Base-by-base conservation (phyloP, 2,329 filamentous ascomycete species). In the Penicillium sp. region DNA sequence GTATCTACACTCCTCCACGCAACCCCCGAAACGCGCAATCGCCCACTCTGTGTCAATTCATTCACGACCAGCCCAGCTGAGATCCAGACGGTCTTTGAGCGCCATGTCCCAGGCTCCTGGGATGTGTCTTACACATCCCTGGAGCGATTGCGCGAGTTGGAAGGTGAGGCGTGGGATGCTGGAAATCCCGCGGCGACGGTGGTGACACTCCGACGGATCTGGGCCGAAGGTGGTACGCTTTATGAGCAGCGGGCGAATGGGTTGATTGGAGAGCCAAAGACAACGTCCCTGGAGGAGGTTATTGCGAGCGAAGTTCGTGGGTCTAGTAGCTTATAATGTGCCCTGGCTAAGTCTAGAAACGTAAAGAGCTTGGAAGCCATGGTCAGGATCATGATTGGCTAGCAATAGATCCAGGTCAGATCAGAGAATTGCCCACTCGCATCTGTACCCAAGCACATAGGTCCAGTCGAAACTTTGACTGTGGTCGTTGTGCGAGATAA, bases 151-250 rank as follows among this genome's bases (percentile, higher is more conserved):
- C 81, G 80, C 52, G 74, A 81, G 38, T 67, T 84, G 6, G 90
- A 93, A 76, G 71, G 82, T 55, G 80, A 85, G 70, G 81, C 83
- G 0, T 90, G 87, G 85, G 80, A 80, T 16, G 78, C 80, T 37
- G 80, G 80, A 0, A 75, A 80, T 51, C 81, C 86, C 0, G 62
- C 71, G 19, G 87, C 87, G 0, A 85, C 85, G 0, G 65, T 78
- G 1, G 80, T 83, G 52, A 91, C 89, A 0, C 76, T 92, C 65
- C 79, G 87, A 49, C 79, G 90, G 19, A 92, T 92, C 54, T 92
- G 89, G 90, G 84, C 85, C 0, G 85, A 90, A 68, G 90, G 90
- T 0, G 87, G 87, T 1, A 92, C 89, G 0, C 73, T 92, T 49
- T 92, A 92, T 70, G 83, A 86, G 1, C 84, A 85, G 74, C 84